Conservation (phyloP, 805 yeast genomes). For the Monosporozyma siamensis region DNA sequence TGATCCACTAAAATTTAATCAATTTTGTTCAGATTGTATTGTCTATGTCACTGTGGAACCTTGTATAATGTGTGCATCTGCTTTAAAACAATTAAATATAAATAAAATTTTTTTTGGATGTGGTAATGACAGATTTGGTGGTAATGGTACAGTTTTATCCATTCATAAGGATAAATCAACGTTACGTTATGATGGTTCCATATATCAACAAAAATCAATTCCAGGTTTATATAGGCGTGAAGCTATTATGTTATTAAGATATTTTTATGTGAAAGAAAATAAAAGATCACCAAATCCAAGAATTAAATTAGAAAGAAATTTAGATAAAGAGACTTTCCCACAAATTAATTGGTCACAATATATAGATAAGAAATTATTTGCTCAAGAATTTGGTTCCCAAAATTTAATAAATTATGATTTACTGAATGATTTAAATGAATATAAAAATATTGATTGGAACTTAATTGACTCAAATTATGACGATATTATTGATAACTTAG, state of each 20-base stretch:
- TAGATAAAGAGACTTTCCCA: slow-evolving; percentile 51
- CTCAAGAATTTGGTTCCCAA: slow-evolving; percentile 6
- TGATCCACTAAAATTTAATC: slow-evolving; percentile 12
- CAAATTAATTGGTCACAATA: slow-evolving; percentile 47
- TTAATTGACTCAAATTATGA: slow-evolving; percentile 18
- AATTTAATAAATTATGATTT: slow-evolving; percentile 10
- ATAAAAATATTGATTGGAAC: slow-evolving; percentile 17
- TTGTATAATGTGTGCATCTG: slow-evolving; percentile 95
- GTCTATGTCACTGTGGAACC: slow-evolving; percentile 96
- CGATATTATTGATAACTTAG: slow-evolving; percentile 9
- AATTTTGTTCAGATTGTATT: slow-evolving; percentile 44
- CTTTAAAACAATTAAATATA: slow-evolving; percentile 72
- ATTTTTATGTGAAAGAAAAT: slow-evolving; percentile 80
- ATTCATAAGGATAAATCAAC: slow-evolving; percentile 41
- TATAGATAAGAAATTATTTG: slow-evolving; percentile 36
- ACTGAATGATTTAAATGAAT: slow-evolving; percentile 11
- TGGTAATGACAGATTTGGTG: slow-evolving; percentile 92
- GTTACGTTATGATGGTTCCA: background rate
- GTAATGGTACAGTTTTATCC: slow-evolving; percentile 78
- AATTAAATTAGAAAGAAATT: slow-evolving; percentile 56
- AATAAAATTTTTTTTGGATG: slow-evolving; percentile 78
- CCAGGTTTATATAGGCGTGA: slow-evolving; percentile 79
- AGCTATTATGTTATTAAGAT: slow-evolving; percentile 70
- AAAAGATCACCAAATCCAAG: slow-evolving; percentile 77
- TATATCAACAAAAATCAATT: slow-evolving; percentile 30